These are phyloP conservation scores for Stemphylium lycopersici DNA, from an alignment of 2,329 filamentous ascomycete species.

Conservation along the genomic window DNA sequence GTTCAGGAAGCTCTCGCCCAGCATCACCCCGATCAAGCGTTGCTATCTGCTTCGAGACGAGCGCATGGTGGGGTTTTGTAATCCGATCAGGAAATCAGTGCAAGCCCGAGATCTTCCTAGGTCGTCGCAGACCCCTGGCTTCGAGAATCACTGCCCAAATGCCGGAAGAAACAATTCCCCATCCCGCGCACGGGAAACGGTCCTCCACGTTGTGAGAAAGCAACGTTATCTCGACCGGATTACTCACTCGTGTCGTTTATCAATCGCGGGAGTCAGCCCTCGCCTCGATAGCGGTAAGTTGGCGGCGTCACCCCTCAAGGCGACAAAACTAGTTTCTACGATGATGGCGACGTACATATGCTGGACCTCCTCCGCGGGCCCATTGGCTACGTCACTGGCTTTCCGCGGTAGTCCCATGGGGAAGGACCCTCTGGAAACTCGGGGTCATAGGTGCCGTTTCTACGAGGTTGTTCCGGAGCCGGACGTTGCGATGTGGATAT, in stretches of 20 bases:
- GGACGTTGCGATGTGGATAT: conserved; percentile 2
- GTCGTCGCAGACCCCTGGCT: conserved; percentile 14
- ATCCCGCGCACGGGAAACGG: conserved; percentile 5
- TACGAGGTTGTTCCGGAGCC: conserved; percentile 1
- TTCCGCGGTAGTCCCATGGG: conserved; percentile 10
- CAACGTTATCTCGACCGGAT: neutral
- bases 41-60: conserved; percentile 14
- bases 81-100: conserved; percentile 6
- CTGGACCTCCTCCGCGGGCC: neutral
- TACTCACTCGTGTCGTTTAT: neutral
- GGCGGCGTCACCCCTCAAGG: conserved; percentile 5
- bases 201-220: neutral
- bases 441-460: neutral
- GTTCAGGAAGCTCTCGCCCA: conserved; percentile 6
- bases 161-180: conserved; percentile 7
- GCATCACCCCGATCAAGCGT: conserved; percentile 4
- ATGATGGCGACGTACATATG: conserved; percentile 1
- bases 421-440: neutral
- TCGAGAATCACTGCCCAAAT: conserved; percentile 6
- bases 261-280: neutral
- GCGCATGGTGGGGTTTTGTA: conserved; percentile 6
- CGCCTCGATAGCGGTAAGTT: conserved; percentile 5
- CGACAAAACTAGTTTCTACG: neutral
- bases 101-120: conserved; percentile 17
- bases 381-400: conserved; percentile 7